Evolutionary conservation across 1,139 yeast genomes (phyloP), one percentile per base, ranked within the genome.

Genomic region (Hemisphaericaspora lyxosophila): DNA sequence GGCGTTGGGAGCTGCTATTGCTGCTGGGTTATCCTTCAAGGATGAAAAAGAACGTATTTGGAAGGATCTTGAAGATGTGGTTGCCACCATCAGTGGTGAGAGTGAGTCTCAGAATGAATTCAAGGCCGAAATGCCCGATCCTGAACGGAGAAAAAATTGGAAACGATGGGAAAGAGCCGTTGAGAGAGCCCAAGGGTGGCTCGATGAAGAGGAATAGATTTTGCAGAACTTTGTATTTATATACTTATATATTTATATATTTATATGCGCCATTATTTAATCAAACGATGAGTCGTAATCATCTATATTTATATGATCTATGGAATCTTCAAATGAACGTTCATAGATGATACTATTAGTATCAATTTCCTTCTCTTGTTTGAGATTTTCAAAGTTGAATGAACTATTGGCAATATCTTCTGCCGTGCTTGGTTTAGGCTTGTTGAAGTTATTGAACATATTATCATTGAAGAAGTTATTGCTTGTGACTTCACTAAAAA

Each of bases 1-100:
- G 4, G 97, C 97, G 1, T 73, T 90, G 46, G 97, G 97, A 19
- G 96, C 96, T 9, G 97, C 97, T 9, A 86, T 90, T 52, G 96
- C 96, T 15, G 96, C 97, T 2, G 96, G 96, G 9, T 68, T 89
- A 52, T 82, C 90, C 2, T 69, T 70, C 45, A 64, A 76, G 50
- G 70, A 76, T 43, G 78, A 67, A 34, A 68, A 74, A 26, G 79
- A 85, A 43, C 74, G 85, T 38, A 61, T 88, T 36, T 90, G 96
- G 96, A 74, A 71, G 45, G 77, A 80, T 50, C 67, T 88, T 43
- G 84, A 79, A 43, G 96, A 88, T 47, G 85, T 73, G 13, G 51
- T 57, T 15, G 65, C 52, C 5, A 59, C 59, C 44, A 54, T 75
- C 30, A 47, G 50, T 22, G 65, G 66, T 18, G 57, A 58, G 33